Conservation (phyloP, 2,329 filamentous ascomycete species). For the Xylariales sp. region DNA sequence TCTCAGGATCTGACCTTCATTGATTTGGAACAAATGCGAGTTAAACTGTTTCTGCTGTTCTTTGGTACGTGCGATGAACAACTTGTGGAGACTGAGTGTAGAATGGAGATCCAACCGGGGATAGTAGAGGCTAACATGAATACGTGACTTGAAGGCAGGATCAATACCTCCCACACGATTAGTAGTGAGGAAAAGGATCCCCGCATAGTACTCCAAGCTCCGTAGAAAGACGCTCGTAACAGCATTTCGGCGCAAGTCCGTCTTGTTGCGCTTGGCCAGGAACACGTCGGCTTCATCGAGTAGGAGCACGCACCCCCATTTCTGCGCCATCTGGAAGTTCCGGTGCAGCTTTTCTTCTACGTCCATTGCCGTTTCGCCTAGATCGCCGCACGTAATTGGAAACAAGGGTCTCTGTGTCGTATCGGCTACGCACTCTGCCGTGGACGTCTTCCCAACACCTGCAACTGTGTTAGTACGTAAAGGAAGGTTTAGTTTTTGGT, state of each 20-base stretch:
- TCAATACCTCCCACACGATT: conserved; percentile 17
- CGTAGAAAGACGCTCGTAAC: conserved; percentile 29
- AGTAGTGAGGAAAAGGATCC: conserved; percentile 17
- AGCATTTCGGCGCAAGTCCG: background rate
- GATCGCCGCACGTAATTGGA: conserved; percentile 7
- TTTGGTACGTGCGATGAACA: background rate
- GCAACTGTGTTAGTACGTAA: no score
- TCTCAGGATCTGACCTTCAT: background rate
- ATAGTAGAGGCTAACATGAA: conserved; percentile 16
- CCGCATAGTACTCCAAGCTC: conserved; percentile 24
- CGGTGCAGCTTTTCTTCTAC: background rate
- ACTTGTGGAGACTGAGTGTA: conserved; percentile 23
- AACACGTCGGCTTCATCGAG: conserved; percentile 26
- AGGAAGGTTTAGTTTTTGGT: no score
- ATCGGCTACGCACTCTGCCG: conserved; percentile 10
- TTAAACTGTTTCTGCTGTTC: background rate
- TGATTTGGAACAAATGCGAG: background rate
- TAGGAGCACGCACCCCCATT: conserved; percentile 23
- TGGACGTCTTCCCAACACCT: conserved; percentile 11
- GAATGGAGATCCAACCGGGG: conserved; percentile 7
- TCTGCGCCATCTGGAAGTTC: background rate
- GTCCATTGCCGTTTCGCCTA: conserved; percentile 4
- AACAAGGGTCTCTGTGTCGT: conserved; percentile 7
- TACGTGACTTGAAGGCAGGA: conserved; percentile 18
- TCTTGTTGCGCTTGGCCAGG: conserved; percentile 19